phyloP scores from a whole-genome alignment of 164 flowering plant species.

The Akebia trifoliata region DNA sequence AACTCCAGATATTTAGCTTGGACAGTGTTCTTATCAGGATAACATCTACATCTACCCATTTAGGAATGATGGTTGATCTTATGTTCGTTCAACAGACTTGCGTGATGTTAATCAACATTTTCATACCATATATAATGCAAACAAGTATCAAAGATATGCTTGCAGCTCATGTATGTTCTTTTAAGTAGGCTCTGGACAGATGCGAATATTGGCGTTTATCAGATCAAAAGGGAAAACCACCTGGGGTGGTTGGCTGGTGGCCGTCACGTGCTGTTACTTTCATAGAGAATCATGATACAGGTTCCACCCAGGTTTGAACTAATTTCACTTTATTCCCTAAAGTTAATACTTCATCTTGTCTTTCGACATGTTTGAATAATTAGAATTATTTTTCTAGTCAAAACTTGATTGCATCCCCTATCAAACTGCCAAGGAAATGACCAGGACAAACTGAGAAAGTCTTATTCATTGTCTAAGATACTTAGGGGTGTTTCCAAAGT shows the following conservation, averaged over 20 bases:
- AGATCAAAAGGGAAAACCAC: conserved; percentile 86
- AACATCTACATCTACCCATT: no score
- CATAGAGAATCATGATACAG: conserved; percentile 98
- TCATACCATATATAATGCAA: neutral
- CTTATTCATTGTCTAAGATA: no score
- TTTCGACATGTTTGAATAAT: neutral
- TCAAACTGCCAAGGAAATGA: neutral
- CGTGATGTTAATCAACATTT: no score
- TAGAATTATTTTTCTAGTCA: neutral
- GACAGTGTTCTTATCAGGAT: no score
- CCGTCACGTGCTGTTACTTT: conserved; percentile 99
- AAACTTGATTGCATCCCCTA: neutral
- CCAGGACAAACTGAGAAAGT: neutral
- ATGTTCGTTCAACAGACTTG: no score
- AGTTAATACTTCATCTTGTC: neutral
- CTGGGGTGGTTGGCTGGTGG: conserved; percentile 99
- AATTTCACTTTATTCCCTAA: neutral
- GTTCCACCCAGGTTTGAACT: conserved; percentile 89
- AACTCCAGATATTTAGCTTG: no score
- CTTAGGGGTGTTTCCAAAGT: neutral
- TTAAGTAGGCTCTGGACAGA: conserved; percentile 62
- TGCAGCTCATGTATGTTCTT: neutral
- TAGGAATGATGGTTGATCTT: no score
- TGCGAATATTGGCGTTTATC: conserved; percentile 97
- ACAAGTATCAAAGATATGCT: conserved; percentile 1